Base-by-base conservation (phyloP, 2,329 filamentous ascomycete species). In the Lasiodiplodia sp. region DNA sequence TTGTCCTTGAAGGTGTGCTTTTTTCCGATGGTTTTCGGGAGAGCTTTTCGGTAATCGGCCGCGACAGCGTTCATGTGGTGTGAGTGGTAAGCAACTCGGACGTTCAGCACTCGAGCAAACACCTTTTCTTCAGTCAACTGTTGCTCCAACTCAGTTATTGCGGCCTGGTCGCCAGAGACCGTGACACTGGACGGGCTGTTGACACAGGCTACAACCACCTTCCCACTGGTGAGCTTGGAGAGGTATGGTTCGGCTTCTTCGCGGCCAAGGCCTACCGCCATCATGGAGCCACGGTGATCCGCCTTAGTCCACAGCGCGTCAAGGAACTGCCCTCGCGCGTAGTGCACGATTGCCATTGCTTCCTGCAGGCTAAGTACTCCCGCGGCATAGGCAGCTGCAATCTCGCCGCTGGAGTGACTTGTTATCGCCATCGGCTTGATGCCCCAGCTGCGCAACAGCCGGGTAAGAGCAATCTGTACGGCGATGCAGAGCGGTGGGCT, bases 61-160 rank as follows among this genome's bases (percentile, higher is more conserved):
- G 31, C 31, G 1, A 34, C 31, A 34, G 8, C 7, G 31, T 75
- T 10, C 81, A 83, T 83, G 52, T 84, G 81, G 2, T 34, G 31
- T 34, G 81, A 82, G 67, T 85, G 83, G 60, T 84, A 85, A 0
- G 83, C 82, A 10, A 72, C 77, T 38, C 81, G 77, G 3, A 84
- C 80, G 57, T 78, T 76, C 2, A 86, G 77, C 11, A 73, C 67
- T 0, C 80, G 75, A 2, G 74, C 75, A 68, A 84, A 84, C 6
- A 78, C 75, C 2, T 76, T 72, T 21, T 79, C 71, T 2, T 75
- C 73, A 0, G 78, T 71, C 0, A 85, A 70, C 0, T 75, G 70
- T 1, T 73, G 67, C 10, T 76, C 71, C 0, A 75, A 70, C 53
- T 78, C 73, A 0, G 76, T 69, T 4, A 85, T 77, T 6, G 74